Base-by-base conservation (phyloP, 1,284 basidiomycete species). In the Hypsizygus ulmarius region DNA sequence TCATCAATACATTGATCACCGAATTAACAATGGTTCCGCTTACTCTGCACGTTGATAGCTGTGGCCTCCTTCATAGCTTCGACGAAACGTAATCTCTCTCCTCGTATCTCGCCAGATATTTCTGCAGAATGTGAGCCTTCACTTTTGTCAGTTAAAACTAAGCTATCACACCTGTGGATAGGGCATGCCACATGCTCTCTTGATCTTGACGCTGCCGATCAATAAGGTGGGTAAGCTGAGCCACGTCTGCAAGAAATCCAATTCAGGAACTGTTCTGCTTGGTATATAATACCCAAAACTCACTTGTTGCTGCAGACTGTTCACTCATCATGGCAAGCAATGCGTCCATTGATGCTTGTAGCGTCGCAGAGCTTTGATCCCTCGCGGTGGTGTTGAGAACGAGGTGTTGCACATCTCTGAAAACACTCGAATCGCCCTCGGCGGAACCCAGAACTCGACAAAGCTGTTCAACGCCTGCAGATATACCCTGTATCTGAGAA, bases 61-160 rank as follows among this genome's bases (percentile, higher is more conserved):
- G 91, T 93, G 1, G 90, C 91, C 56, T 91, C 84, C 61, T 88
- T 88, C 90, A 93, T 94, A 12, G 90, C 88, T 57, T 94, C 91
- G 8, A 93, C 86, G 60, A 94, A 93, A 3, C 87, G 74, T 45
- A 93, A 66, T 36, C 90, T 73, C 67, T 93, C 90, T 5, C 90
- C 90, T 43, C 84, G 82, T 48, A 93, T 92, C 58, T 93, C 90
- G 43, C 79, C 76, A 1, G 84, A 83, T 7, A 93, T 74, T 61
- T 91, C 90, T 89, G 53, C 7, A 27, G 38, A 51, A 36, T 8
- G 25, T 16, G n/a, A 14, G 35, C 16, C 16, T 38, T 19, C 5
- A 21, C 11, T 12, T 6, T 8, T 30, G 15, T 10, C 39, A 11
- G 14, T 9, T n/a, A 25, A 34, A 14, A 35, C 8, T 10, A 16